A percentile compares a stretch with the other conserved stretches of the same genome.
phyloP scores from a whole-genome alignment of 2,329 filamentous ascomycete genomes.

The Cladophialophora exuberans region DNA sequence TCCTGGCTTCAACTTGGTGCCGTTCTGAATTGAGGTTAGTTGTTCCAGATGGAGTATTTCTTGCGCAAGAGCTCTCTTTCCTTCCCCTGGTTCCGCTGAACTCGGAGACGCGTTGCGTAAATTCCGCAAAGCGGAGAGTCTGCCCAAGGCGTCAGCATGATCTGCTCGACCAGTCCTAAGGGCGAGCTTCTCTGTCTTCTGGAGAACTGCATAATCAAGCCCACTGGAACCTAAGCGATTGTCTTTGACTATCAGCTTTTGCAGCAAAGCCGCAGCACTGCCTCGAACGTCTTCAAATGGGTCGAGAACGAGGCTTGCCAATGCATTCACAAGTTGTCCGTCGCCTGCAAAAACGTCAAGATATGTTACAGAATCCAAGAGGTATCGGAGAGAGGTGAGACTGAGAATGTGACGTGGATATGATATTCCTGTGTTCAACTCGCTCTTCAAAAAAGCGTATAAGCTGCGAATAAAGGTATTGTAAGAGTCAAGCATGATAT shows the following conservation, averaged over 20 bases:
- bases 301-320: slow-evolving; percentile 81
- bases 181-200: slow-evolving; percentile 57
- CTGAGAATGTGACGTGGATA: slow-evolving; percentile 89
- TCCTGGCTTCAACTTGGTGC: slow-evolving; percentile 13
- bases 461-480: slow-evolving; percentile 15
- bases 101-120: background rate
- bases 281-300: slow-evolving; percentile 89
- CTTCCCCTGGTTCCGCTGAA: background rate
- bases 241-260: slow-evolving; percentile 5
- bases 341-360: slow-evolving; percentile 27
- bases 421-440: slow-evolving; percentile 78
- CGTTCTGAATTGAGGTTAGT: background rate
- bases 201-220: slow-evolving; percentile 52
- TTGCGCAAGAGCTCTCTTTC: background rate
- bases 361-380: slow-evolving; percentile 16
- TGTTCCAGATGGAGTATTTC: background rate
- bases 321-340: slow-evolving; percentile 51
- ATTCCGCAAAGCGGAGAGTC: slow-evolving; percentile 18
- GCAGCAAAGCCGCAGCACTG: slow-evolving; percentile 52
- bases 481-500: slow-evolving; percentile 16
- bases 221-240: slow-evolving; percentile 4
- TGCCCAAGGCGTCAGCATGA: slow-evolving; percentile 85
- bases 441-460: slow-evolving; percentile 48
- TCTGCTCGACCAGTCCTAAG: slow-evolving; percentile 80
- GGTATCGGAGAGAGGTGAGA: slow-evolving; percentile 71